A percentile compares a stretch with the other conserved stretches of the same genome.
phyloP scores from a whole-genome alignment of 257 asterid genomes.

The Gentiana macrophylla region DNA sequence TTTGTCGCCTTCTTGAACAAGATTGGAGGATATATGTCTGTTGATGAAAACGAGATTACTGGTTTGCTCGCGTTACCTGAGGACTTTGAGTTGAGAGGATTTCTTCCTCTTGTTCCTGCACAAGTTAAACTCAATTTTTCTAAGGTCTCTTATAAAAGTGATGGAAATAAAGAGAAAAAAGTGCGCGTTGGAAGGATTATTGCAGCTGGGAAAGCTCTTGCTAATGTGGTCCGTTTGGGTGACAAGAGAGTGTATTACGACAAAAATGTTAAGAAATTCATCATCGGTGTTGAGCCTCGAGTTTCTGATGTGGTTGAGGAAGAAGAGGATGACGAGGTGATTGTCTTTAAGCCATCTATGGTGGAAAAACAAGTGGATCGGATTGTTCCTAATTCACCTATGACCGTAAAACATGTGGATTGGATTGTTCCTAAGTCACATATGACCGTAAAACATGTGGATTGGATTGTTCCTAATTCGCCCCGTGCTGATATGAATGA shows the following conservation, averaged over 20 bases:
- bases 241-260: conserved; percentile 55
- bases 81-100: conserved; percentile 85
- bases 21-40: conserved; percentile 42
- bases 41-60: conserved; percentile 55
- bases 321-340: conserved; percentile 78
- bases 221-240: conserved; percentile 46
- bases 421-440: conserved; percentile 17
- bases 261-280: conserved; percentile 41
- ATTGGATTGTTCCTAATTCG: conserved; percentile 22
- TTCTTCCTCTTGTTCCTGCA: conserved; percentile 73
- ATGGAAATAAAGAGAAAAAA: conserved; percentile 45
- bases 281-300: conserved; percentile 57
- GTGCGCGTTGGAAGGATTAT: conserved; percentile 65
- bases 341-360: conserved; percentile 71
- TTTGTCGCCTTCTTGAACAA: conserved; percentile 58
- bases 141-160: conserved; percentile 50
- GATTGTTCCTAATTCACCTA: conserved; percentile 19
- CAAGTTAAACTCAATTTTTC: conserved; percentile 80
- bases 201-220: conserved; percentile 87
- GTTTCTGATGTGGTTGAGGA: conserved; percentile 45
- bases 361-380: conserved; percentile 31
- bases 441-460: conserved; percentile 11
- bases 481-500: conserved; percentile 32
- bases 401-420: not conserved
- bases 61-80: conserved; percentile 70